These are phyloP conservation scores for Aureobasidium sp. DNA, from an alignment of 2,329 filamentous ascomycete species.

Conservation along the genomic window DNA sequence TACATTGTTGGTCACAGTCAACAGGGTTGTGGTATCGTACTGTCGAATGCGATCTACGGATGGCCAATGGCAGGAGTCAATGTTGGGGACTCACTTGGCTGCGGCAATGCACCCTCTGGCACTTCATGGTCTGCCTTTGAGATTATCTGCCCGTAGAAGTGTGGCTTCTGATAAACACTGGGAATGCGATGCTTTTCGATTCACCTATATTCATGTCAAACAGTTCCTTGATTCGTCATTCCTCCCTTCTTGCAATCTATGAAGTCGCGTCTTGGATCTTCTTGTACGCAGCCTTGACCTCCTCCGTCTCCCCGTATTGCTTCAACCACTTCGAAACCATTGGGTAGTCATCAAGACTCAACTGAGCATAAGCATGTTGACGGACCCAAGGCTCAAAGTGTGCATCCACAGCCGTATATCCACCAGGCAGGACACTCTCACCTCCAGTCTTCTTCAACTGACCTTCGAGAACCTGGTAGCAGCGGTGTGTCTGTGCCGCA, in stretches of 20 bases:
- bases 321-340: slow-evolving; percentile 32
- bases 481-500: slow-evolving; percentile 32
- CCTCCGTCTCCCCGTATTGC: slow-evolving; percentile 27
- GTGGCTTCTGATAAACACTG: no score
- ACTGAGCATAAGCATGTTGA: slow-evolving; percentile 29
- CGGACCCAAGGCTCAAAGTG: slow-evolving; percentile 37
- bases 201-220: no score
- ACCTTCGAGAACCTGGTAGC: slow-evolving; percentile 33
- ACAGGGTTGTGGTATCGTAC: background rate
- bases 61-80: background rate
- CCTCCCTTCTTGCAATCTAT: background rate
- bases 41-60: background rate
- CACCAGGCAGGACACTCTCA: slow-evolving; percentile 30
- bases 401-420: slow-evolving; percentile 32
- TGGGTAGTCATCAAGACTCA: slow-evolving; percentile 34
- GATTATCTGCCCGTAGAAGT: background rate
- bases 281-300: slow-evolving; percentile 34
- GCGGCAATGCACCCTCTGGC: background rate
- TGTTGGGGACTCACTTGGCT: background rate
- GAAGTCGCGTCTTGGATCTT: slow-evolving; percentile 21
- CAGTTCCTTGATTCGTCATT: no score
- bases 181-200: no score
- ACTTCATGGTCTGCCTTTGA: background rate
- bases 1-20: background rate
- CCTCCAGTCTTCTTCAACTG: slow-evolving; percentile 33